Percentiles rank a stretch among this genome's conserved stretches.
Conservation (phyloP, 2,329 filamentous ascomycete species). For the Dissoconium aciculare region DNA sequence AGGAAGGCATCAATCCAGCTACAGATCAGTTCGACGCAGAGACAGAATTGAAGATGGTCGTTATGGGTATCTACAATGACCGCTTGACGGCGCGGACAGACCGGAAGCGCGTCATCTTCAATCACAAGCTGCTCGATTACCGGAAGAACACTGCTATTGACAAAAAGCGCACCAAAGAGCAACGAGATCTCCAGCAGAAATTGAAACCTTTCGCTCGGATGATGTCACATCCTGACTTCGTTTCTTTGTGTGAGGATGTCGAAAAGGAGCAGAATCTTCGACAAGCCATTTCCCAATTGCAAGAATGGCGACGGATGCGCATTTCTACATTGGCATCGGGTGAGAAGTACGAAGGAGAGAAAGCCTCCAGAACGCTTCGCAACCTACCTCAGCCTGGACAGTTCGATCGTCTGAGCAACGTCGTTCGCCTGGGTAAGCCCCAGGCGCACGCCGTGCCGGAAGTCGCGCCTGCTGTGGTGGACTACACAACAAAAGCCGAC, state of each 20-base stretch:
- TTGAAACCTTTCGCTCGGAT: constrained; percentile 91
- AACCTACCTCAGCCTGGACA: constrained; percentile 26
- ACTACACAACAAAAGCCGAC: constrained; percentile 21
- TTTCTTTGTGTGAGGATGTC: constrained; percentile 67
- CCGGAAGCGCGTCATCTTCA: constrained; percentile 90
- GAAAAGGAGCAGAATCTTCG: constrained; percentile 84
- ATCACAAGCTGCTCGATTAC: constrained; percentile 87
- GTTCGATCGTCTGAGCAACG: constrained; percentile 20
- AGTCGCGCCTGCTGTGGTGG: constrained; percentile 17
- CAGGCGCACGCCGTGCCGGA: constrained; percentile 14
- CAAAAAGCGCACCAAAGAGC: constrained; percentile 93
- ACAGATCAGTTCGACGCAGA: constrained; percentile 85
- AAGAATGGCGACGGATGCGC: constrained; percentile 78
- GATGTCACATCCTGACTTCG: constrained; percentile 89
- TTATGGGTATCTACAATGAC: constrained; percentile 97
- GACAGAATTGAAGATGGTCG: constrained; percentile 91
- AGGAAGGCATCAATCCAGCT: constrained; percentile 72
- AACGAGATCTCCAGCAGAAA: constrained; percentile 78
- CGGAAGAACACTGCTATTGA: constrained; percentile 77
- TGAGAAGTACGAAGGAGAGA: constrained; percentile 86
- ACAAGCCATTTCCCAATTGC: constrained; percentile 75
- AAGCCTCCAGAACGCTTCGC: constrained; percentile 55
- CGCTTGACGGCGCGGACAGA: constrained; percentile 81
- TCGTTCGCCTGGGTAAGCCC: constrained; percentile 14
- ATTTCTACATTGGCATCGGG: constrained; percentile 75